Conservation (phyloP, 495 filamentous ascomycete genomes). For the Astrocystis sublimbata region DNA sequence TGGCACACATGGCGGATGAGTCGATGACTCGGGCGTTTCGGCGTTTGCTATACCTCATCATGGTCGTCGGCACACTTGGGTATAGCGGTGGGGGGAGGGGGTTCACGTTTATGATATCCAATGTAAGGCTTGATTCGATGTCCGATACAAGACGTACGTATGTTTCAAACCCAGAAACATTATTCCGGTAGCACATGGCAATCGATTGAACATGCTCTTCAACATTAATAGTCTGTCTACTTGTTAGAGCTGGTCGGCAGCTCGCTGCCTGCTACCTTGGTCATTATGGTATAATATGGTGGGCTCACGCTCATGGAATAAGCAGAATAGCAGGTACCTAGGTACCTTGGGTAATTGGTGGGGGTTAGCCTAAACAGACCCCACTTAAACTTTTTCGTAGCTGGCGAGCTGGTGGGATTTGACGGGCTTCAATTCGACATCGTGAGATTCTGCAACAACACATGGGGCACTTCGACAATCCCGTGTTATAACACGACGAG, state of each 20-base stretch:
- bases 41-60: not conserved
- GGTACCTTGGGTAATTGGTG: not conserved
- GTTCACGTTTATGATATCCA: conserved; percentile 14
- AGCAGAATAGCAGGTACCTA: too few species aligned
- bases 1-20: not conserved
- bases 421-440: conserved; percentile 3
- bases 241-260: too few species aligned
- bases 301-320: too few species aligned
- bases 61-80: not conserved
- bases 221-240: too few species aligned
- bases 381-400: conserved; percentile 16
- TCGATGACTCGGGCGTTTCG: conserved; percentile 1
- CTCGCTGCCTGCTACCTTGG: too few species aligned
- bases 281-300: too few species aligned
- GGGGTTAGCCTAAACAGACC: not conserved
- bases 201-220: too few species aligned
- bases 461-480: not conserved
- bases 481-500: not conserved
- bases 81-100: not conserved
- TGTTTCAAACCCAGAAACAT: too few species aligned
- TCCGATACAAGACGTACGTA: too few species aligned
- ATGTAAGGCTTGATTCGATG: not conserved
- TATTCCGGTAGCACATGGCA: too few species aligned
- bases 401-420: not conserved
- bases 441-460: not conserved